phyloP scores from a whole-genome alignment of 177 flowering plant genomes.

The Vitis hybrid region DNA sequence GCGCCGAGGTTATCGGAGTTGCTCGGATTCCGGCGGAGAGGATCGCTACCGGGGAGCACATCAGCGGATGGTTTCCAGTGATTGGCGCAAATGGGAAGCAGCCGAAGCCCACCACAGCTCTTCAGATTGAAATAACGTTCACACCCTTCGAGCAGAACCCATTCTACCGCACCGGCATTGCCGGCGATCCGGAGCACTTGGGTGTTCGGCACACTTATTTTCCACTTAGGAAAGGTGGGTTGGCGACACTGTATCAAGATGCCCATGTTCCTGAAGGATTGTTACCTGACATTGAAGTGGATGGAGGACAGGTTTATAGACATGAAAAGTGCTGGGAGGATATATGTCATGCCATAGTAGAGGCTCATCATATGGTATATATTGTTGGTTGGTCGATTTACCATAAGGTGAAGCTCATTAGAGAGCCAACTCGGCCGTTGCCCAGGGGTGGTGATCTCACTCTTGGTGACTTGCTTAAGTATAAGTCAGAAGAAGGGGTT shows the following conservation, averaged over 20 bases:
- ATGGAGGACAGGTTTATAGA: slow-evolving; percentile 41
- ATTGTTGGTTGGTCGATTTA: slow-evolving; percentile 88
- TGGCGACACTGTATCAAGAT: slow-evolving; percentile 75
- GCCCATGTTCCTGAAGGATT: slow-evolving; percentile 56
- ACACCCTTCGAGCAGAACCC: slow-evolving; percentile 49
- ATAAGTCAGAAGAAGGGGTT: slow-evolving; percentile 91
- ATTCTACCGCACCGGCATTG: slow-evolving; percentile 44
- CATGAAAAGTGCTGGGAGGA: slow-evolving; percentile 89
- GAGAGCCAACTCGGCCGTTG: slow-evolving; percentile 66
- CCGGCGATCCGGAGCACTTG: slow-evolving; percentile 42
- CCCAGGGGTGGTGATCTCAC: slow-evolving; percentile 68
- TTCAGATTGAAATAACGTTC: slow-evolving; percentile 55
- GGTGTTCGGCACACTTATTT: slow-evolving; percentile 76
- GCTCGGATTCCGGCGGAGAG: slow-evolving; percentile 43
- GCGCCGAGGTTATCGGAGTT: slow-evolving; percentile 72
- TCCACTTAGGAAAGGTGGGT: slow-evolving; percentile 63
- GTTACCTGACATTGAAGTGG: slow-evolving; percentile 64
- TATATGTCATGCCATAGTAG: slow-evolving; percentile 79
- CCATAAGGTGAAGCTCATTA: slow-evolving; percentile 73
- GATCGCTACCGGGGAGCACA: slow-evolving; percentile 45
- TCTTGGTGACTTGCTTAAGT: slow-evolving; percentile 88
- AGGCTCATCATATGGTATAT: slow-evolving; percentile 90
- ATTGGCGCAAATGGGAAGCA: slow-evolving; percentile 42
- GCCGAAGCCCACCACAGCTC: slow-evolving; percentile 49
- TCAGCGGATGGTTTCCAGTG: slow-evolving; percentile 60